Evolutionary conservation across 139 green algal genomes (phyloP).

Genomic region (Pleodorina starrii): DNA sequence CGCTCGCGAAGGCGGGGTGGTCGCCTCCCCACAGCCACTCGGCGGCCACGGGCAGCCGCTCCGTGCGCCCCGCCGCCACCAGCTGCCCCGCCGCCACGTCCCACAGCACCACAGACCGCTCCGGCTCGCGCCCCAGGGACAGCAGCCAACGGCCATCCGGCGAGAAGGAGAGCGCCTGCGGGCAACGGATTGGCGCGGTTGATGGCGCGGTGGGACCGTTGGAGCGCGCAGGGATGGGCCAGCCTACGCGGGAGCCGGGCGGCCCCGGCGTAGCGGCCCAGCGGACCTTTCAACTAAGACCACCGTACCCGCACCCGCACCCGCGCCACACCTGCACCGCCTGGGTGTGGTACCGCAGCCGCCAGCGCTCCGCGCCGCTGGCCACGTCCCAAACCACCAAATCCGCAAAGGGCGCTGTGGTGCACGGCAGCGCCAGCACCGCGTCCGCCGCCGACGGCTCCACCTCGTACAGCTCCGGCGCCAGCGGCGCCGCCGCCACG

Average conservation of each 20-base stretch:
- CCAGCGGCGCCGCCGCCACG: conserved; percentile 3
- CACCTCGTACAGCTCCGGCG: conserved; percentile 25
- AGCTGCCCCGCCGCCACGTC: conserved; percentile 48
- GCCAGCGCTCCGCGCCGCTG: conserved; percentile 13
- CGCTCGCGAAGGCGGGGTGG: conserved; percentile 65
- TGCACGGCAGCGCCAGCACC: background rate
- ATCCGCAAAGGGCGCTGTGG: conserved; percentile 46
- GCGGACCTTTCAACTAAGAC: too few relatives aligned
- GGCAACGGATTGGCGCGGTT: background rate
- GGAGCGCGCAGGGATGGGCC: too few relatives aligned
- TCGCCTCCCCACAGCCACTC: conserved; percentile 59
- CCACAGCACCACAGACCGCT: conserved; percentile 73
- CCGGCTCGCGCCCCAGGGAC: conserved; percentile 57
- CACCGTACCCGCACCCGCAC: too few relatives aligned
- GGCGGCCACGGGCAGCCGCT: conserved; percentile 11
- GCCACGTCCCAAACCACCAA: conserved; percentile 51
- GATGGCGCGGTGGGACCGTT: too few relatives aligned
- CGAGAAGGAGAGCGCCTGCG: conserved; percentile 67
- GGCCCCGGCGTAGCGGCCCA: too few relatives aligned
- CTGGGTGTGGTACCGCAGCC: conserved; percentile 61
- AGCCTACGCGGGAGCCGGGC: too few relatives aligned
- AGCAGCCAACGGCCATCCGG: conserved; percentile 61
- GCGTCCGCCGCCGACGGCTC: conserved; percentile 8
- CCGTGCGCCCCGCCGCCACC: conserved; percentile 57
- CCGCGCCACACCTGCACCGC: conserved; percentile 52